Evolutionary conservation across 768 basidiomycete genomes (phyloP).

Genomic region (Mycena latifolia): DNA sequence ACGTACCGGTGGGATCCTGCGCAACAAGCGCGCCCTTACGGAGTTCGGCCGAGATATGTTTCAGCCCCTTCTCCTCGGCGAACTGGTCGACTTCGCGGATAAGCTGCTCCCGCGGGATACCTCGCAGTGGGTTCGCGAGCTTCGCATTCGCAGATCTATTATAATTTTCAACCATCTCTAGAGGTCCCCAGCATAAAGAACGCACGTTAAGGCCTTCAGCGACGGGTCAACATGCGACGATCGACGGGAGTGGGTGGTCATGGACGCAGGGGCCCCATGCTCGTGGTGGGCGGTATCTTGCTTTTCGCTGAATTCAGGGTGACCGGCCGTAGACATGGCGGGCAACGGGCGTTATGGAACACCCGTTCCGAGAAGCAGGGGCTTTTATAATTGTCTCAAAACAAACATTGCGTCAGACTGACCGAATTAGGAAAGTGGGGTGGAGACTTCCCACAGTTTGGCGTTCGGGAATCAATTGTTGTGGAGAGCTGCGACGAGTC

Average conservation of each 20-base stretch:
- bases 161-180: background rate
- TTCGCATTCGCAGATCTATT: conserved; percentile 25
- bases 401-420: too few relatives aligned
- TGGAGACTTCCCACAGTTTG: too few relatives aligned
- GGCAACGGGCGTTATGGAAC: background rate
- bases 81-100: conserved; percentile 62
- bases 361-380: too few relatives aligned
- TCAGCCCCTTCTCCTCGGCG: conserved; percentile 48
- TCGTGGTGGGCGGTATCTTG: conserved; percentile 6
- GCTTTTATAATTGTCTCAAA: too few relatives aligned
- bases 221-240: background rate
- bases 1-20: conserved; percentile 55
- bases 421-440: too few relatives aligned
- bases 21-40: conserved; percentile 69
- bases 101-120: conserved; percentile 62
- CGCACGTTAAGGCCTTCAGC: conserved; percentile 2
- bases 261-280: background rate
- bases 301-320: conserved; percentile 11
- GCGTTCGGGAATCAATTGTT: too few relatives aligned
- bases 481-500: too few relatives aligned
- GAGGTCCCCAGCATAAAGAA: background rate
- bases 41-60: conserved; percentile 47
- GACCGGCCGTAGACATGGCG: background rate
- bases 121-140: conserved; percentile 62
- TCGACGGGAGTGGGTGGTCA: conserved; percentile 10